A percentile compares a stretch with the other conserved stretches of the same genome.
phyloP scores from a whole-genome alignment of 305 asterid genomes.

The Ajuga reptans region DNA sequence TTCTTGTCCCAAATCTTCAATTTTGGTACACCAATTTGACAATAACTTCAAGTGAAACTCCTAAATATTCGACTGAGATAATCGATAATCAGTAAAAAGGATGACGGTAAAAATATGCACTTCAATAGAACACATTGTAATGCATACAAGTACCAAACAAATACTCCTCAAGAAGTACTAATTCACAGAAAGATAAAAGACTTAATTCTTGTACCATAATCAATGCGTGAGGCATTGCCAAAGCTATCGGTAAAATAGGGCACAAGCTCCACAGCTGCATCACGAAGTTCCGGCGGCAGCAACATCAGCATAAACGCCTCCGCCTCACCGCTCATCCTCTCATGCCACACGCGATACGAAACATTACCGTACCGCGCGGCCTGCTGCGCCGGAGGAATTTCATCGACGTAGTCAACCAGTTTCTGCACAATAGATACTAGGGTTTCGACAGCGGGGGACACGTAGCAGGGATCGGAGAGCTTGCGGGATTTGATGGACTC shows the following conservation, averaged over 20 bases:
- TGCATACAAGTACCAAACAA: background rate
- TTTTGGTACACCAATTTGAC: background rate
- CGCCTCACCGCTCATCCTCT: constrained; percentile 53
- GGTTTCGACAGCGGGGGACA: constrained; percentile 39
- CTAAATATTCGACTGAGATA: background rate
- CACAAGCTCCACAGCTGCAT: constrained; percentile 54
- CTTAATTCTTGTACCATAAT: constrained; percentile 41
- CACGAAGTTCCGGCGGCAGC: constrained; percentile 39
- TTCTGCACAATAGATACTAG: constrained; percentile 38
- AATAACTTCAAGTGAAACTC: background rate
- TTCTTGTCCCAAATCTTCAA: background rate
- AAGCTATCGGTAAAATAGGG: constrained; percentile 77
- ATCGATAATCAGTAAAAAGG: background rate
- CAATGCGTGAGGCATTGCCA: constrained; percentile 75
- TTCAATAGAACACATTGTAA: background rate
- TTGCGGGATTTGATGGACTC: constrained; percentile 60
- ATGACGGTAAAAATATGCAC: background rate
- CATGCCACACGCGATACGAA: constrained; percentile 73
- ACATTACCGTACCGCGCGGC: constrained; percentile 71
- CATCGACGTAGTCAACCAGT: constrained; percentile 46
- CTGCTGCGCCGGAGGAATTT: constrained; percentile 70
- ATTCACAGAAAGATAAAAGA: background rate
- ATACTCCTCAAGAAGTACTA: background rate
- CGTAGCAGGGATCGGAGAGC: constrained; percentile 63
- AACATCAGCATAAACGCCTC: constrained; percentile 47